Conservation (phyloP, 2,329 filamentous ascomycete species). For the Diaporthe sp. region DNA sequence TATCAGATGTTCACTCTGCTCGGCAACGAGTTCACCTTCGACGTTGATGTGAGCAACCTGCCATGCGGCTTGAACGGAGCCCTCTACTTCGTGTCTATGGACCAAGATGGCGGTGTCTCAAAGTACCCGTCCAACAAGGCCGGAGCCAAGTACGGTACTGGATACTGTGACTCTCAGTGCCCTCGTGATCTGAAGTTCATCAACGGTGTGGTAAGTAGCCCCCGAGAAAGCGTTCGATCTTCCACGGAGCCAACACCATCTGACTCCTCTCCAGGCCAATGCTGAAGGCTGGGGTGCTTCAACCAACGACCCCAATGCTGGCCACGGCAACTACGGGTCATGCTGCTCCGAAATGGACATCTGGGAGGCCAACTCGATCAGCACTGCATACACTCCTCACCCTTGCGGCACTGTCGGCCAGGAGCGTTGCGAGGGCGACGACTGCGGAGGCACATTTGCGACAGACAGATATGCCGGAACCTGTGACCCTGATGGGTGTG, state of each 20-base stretch:
- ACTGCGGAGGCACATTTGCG: conserved; percentile 63
- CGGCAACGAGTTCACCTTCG: conserved; percentile 78
- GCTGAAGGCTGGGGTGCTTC: conserved; percentile 60
- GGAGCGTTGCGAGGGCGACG: conserved; percentile 55
- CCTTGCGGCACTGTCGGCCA: conserved; percentile 62
- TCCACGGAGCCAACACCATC: background rate
- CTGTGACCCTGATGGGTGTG: conserved; percentile 76
- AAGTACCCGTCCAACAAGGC: conserved; percentile 54
- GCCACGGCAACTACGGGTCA: conserved; percentile 61
- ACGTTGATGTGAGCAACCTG: conserved; percentile 77
- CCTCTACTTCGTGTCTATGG: conserved; percentile 58
- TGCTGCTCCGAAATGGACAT: conserved; percentile 67
- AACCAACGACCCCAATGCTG: conserved; percentile 63
- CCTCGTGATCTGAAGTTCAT: conserved; percentile 56
- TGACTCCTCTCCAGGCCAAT: conserved; percentile 48
- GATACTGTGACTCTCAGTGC: conserved; percentile 57
- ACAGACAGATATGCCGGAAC: conserved; percentile 65
- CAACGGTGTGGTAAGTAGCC: conserved; percentile 50
- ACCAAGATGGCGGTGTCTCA: conserved; percentile 51
- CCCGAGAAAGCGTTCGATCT: background rate
- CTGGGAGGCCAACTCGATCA: conserved; percentile 74
- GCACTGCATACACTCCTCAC: conserved; percentile 70
- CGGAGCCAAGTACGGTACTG: conserved; percentile 61
- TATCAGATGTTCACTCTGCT: conserved; percentile 76
- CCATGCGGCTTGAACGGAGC: conserved; percentile 76